phyloP scores from a whole-genome alignment of 345 rosid species.

The Eucalyptus pumila region DNA sequence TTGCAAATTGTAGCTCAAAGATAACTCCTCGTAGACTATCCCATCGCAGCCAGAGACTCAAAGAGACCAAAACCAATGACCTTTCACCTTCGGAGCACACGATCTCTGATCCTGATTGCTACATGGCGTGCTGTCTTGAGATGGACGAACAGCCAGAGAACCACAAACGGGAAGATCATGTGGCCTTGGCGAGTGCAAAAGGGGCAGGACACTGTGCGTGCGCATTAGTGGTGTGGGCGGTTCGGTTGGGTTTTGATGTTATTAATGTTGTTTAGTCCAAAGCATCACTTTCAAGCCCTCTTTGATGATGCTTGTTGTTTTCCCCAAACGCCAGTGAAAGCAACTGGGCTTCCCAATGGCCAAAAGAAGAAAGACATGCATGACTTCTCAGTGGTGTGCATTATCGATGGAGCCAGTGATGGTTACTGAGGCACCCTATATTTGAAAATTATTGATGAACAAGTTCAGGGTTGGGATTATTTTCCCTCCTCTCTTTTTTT shows the following conservation, averaged over 20 bases:
- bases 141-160: background rate
- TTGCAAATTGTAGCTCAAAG: background rate
- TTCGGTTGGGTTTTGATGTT: background rate
- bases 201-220: background rate
- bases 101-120: background rate
- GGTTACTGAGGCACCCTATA: background rate
- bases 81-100: slow-evolving; percentile 1
- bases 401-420: background rate
- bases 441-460: no score
- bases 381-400: background rate
- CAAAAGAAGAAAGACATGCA: background rate
- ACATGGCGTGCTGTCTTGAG: background rate
- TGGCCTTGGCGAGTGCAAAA: slow-evolving; percentile 9
- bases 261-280: background rate
- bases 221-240: background rate
- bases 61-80: background rate
- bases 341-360: background rate
- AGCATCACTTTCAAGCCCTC: background rate
- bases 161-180: background rate
- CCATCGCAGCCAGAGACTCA: background rate
- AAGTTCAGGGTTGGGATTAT: background rate
- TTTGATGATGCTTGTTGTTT: background rate
- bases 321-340: background rate
- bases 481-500: background rate
- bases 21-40: background rate